These are phyloP conservation scores for Alternaria triticina DNA, from an alignment of 2,329 filamentous ascomycete species.

Conservation along the genomic window DNA sequence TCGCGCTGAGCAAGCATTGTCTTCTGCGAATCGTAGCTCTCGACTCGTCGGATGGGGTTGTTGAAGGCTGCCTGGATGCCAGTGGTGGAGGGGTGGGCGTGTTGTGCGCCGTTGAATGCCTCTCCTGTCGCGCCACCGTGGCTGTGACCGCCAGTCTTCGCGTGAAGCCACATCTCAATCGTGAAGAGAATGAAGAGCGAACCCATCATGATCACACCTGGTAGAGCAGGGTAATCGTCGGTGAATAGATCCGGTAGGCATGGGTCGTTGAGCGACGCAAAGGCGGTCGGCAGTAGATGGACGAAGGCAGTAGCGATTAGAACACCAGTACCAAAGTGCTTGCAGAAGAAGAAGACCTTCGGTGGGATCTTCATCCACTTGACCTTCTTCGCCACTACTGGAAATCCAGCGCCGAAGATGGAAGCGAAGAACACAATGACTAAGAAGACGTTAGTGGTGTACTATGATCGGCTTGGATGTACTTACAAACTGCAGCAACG, in stretches of 20 bases:
- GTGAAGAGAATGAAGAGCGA: constrained; percentile 67
- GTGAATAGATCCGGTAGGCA: constrained; percentile 67
- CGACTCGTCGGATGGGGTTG: constrained; percentile 34
- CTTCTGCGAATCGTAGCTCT: constrained; percentile 46
- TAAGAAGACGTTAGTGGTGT: constrained; percentile 23
- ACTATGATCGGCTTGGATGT: not conserved
- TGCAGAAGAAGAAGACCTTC: constrained; percentile 66
- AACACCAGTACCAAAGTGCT: constrained; percentile 74
- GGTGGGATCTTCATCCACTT: constrained; percentile 64
- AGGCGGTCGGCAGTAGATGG: constrained; percentile 70
- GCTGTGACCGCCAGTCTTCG: constrained; percentile 64
- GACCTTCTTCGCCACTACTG: constrained; percentile 57
- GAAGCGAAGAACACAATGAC: constrained; percentile 49
- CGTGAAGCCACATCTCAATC: constrained; percentile 68
- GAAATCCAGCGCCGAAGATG: constrained; percentile 47
- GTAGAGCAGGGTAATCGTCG: constrained; percentile 65
- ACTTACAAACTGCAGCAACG: constrained; percentile 49
- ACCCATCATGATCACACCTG: constrained; percentile 70
- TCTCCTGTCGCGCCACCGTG: constrained; percentile 63
- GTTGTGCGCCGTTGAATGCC: constrained; percentile 33
- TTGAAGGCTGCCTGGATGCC: constrained; percentile 41
- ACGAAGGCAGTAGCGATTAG: constrained; percentile 88
- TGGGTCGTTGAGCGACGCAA: constrained; percentile 54
- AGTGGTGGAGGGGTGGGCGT: constrained; percentile 11
- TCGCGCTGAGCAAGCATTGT: constrained; percentile 42